Evolutionary conservation across 2,329 filamentous ascomycete genomes (phyloP), one percentile per base, ranked within the genome.

Genomic region (Chlorencoelia australis): DNA sequence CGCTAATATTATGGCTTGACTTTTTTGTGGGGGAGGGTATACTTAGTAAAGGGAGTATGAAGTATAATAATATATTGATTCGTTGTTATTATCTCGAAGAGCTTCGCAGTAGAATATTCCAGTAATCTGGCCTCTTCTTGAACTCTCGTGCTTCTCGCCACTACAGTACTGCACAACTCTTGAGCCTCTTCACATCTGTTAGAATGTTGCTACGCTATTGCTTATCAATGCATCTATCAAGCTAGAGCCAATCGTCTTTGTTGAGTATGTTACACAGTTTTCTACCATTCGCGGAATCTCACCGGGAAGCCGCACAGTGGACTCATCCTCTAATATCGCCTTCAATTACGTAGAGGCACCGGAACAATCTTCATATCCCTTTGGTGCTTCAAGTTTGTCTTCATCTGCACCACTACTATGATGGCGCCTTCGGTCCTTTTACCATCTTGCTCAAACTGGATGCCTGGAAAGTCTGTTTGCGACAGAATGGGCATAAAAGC

Each of bases 361-460:
- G 4, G 6, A 25, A 25, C 3, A 10, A 13, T 25, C 22, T 24
- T 24, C n/a, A 24, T 24, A 24, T 24, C 22, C 22, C n/a, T n/a
- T 14, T 16, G 21, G 14, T 15, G 8, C 33, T 28, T 17, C 33
- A 16, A 26, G 22, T 24, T 29, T 26, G 14, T 27, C 31, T 22
- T 20, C 13, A 28, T 39, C 18, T 17, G 22, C 26, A 14, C 26
- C 18, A 14, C 10, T 26, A 31, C 26, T 19, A 40, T 40, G 37
- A 36, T 18, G 19, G 21, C 11, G 10, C 26, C 37, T 25, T 37
- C 33, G 16, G 26, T 36, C 10, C 27, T 32, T 32, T 15, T 40
- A 16, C 26, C 32, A 8, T 16, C 33, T 40, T 36, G 37, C 19
- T 21, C 27, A 36, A 40, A 40, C 26, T 40, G 33, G 33, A 31